Percentiles rank a stretch among this genome's conserved stretches.
Evolutionary conservation across 1,284 basidiomycete genomes (phyloP).

Genomic region (Naganishia sp.): DNA sequence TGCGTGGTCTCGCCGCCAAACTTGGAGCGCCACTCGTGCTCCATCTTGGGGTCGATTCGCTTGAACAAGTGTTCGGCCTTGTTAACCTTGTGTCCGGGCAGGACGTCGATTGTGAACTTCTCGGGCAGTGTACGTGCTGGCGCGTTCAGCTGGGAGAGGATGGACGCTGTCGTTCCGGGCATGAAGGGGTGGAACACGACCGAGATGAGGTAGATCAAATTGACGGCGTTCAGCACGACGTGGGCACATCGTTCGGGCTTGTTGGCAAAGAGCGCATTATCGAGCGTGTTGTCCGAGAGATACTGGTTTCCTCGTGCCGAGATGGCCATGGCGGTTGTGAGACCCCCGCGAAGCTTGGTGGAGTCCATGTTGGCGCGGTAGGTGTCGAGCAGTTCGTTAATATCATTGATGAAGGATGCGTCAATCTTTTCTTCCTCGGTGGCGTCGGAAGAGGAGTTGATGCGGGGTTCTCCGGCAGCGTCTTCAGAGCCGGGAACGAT

Average conservation of each 20-base stretch:
- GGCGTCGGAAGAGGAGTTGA: constrained; percentile 56
- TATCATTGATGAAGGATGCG: constrained; percentile 73
- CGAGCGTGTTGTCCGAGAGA: constrained; percentile 86
- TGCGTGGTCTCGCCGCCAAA: constrained; percentile 67
- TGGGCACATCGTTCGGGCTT: constrained; percentile 83
- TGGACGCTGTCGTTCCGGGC: constrained; percentile 83
- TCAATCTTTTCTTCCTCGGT: constrained; percentile 62
- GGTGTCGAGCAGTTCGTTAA: constrained; percentile 76
- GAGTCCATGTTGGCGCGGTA: constrained; percentile 88
- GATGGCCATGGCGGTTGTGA: constrained; percentile 85
- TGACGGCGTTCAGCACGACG: constrained; percentile 84
- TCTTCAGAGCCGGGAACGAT: constrained; percentile 77
- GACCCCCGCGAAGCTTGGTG: constrained; percentile 83
- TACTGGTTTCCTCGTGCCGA: constrained; percentile 93
- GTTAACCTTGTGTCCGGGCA: constrained; percentile 82
- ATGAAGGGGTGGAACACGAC: constrained; percentile 92
- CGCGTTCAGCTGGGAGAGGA: constrained; percentile 86
- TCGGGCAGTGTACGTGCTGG: constrained; percentile 75
- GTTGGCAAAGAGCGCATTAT: constrained; percentile 82
- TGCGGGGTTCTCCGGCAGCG: constrained; percentile 59
- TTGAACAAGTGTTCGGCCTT: constrained; percentile 89
- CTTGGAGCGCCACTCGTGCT: constrained; percentile 74
- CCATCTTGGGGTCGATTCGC: constrained; percentile 88
- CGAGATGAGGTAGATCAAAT: constrained; percentile 89
- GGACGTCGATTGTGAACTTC: constrained; percentile 71